These are phyloP conservation scores for Cyclotella sp. DNA, from an alignment of 108 stramenopile genomes.

Conservation along the genomic window DNA sequence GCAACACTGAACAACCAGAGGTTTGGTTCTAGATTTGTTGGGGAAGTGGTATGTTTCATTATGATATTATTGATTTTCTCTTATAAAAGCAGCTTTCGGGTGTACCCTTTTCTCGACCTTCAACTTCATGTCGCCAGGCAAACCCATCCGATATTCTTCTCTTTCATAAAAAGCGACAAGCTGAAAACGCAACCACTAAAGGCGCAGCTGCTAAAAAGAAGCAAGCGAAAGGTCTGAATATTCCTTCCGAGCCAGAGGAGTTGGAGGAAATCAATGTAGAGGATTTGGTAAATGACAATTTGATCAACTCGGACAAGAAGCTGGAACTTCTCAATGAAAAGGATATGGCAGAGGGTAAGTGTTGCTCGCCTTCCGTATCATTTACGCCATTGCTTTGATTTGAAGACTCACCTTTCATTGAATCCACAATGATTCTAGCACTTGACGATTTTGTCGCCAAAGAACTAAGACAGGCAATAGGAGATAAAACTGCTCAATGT, in stretches of 20 bases:
- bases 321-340: conserved; percentile 77
- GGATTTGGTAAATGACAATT: conserved; percentile 79
- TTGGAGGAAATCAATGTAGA: conserved; percentile 83
- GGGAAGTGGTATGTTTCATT: conserved; percentile 63
- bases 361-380: neutral
- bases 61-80: neutral
- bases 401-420: conserved; percentile 19
- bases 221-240: conserved; percentile 20
- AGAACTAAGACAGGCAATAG: conserved; percentile 64
- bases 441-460: conserved; percentile 93
- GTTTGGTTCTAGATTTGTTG: conserved; percentile 91
- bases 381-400: neutral
- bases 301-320: conserved; percentile 72
- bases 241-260: conserved; percentile 85
- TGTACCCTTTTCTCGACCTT: neutral
- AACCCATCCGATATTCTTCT: conserved; percentile 91
- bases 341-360: conserved; percentile 44
- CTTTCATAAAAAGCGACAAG: conserved; percentile 72
- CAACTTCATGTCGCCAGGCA: conserved; percentile 37
- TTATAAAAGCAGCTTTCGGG: neutral
- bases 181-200: conserved; percentile 28
- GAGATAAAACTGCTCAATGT: conserved; percentile 59
- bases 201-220: conserved; percentile 25
- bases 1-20: conserved; percentile 91
- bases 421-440: conserved; percentile 56